Evolutionary conservation across 805 yeast species (phyloP).

Genomic region (Candida parachauliodes): DNA sequence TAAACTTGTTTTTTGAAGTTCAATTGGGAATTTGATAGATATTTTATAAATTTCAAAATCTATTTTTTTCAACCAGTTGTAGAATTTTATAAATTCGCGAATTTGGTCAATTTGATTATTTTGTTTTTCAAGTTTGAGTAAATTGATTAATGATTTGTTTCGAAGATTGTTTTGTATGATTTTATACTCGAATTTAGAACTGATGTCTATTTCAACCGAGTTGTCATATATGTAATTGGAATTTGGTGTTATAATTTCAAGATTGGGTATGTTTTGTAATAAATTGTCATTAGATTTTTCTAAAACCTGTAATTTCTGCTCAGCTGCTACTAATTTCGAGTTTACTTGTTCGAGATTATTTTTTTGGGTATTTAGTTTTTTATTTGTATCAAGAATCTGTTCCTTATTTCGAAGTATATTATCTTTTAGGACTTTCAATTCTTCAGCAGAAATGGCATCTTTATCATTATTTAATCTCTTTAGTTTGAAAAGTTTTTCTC

Average conservation of each 20-base stretch:
- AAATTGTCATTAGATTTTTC: background rate
- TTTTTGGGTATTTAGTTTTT: background rate
- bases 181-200: background rate
- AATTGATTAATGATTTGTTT: slow-evolving; percentile 1
- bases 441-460: slow-evolving; percentile 3
- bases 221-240: background rate
- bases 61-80: slow-evolving; percentile 17
- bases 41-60: slow-evolving; percentile 31
- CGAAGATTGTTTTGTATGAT: background rate
- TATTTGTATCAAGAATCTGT: background rate
- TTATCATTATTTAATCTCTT: slow-evolving; percentile 1
- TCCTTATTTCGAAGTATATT: slow-evolving; percentile 8
- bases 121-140: slow-evolving; percentile 2
- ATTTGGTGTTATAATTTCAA: background rate
- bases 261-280: background rate
- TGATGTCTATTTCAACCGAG: background rate
- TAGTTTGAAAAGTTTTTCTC: background rate
- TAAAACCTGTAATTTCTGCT: background rate
- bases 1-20: slow-evolving; percentile 8
- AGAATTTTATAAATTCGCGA: slow-evolving; percentile 13
- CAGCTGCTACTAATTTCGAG: background rate
- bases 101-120: background rate
- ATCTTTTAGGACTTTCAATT: slow-evolving; percentile 13
- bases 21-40: slow-evolving; percentile 26
- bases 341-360: no score